phyloP scores from a whole-genome alignment of 1,284 basidiomycete species.

The Ustilago esculenta region DNA sequence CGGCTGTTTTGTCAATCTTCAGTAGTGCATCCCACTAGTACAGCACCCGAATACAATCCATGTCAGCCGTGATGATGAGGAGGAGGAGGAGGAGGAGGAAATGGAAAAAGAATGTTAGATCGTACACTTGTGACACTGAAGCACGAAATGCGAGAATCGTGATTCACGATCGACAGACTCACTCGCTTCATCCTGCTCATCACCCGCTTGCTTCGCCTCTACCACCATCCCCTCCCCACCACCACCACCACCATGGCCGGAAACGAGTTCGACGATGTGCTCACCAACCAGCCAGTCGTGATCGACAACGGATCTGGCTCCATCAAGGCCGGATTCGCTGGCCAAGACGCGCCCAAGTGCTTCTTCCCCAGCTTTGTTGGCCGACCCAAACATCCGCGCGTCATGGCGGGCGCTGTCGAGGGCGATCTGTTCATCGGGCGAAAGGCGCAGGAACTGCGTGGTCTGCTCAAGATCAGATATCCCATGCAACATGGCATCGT shows the following conservation, averaged over 20 bases:
- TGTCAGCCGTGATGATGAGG: too few species aligned
- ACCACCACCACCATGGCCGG: constrained; percentile 19
- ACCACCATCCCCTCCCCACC: neutral
- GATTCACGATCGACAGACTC: too few species aligned
- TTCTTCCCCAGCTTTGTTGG: constrained; percentile 66
- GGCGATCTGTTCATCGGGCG: constrained; percentile 66
- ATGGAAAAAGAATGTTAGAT: too few species aligned
- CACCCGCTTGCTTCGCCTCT: too few species aligned
- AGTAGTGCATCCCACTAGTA: constrained; percentile 67
- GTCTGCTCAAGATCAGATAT: constrained; percentile 63
- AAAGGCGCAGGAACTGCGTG: constrained; percentile 64
- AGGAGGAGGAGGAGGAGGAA: too few species aligned
- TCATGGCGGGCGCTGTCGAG: constrained; percentile 66
- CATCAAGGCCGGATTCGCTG: constrained; percentile 67
- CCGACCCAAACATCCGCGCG: constrained; percentile 63
- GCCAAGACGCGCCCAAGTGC: constrained; percentile 64
- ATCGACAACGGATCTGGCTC: constrained; percentile 67
- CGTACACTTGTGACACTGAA: too few species aligned
- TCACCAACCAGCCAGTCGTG: constrained; percentile 67
- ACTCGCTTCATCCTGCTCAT: too few species aligned
- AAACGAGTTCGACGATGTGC: constrained; percentile 65
- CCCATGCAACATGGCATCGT: constrained; percentile 67
- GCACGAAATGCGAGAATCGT: too few species aligned
- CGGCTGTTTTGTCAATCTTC: constrained; percentile 80
- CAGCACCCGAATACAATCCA: neutral